A percentile compares a stretch with the other conserved stretches of the same genome.
These are phyloP conservation scores for Paecilomyces formosus DNA, from an alignment of 2,329 filamentous ascomycete genomes.

Conservation along the genomic window DNA sequence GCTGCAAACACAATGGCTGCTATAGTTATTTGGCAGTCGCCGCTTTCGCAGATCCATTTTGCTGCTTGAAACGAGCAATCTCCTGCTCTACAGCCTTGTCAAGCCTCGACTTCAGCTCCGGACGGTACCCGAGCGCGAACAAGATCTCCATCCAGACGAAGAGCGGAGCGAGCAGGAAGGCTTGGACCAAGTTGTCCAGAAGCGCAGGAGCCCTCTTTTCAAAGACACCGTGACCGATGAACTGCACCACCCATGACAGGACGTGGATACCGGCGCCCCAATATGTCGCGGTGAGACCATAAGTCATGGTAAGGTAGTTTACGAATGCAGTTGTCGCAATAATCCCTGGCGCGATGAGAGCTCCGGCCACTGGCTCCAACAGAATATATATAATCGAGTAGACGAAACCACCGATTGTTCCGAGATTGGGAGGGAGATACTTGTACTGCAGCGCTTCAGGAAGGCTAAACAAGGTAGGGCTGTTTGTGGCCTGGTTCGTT, in stretches of 20 bases:
- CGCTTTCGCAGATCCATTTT: conserved; percentile 21
- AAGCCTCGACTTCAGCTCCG: conserved; percentile 74
- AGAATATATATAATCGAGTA: conserved; percentile 81
- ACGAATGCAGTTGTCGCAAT: conserved; percentile 65
- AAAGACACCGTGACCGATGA: conserved; percentile 82
- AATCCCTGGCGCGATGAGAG: conserved; percentile 66
- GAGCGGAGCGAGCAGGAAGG: conserved; percentile 84
- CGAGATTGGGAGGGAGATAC: conserved; percentile 53
- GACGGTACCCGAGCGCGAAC: conserved; percentile 84
- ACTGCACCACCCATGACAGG: conserved; percentile 78
- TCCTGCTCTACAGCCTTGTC: conserved; percentile 69
- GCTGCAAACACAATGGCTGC: not conserved
- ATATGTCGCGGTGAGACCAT: conserved; percentile 53
- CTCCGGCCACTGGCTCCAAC: conserved; percentile 88
- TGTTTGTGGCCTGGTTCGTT: conserved; percentile 47
- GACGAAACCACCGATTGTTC: conserved; percentile 49
- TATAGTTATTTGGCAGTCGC: not conserved
- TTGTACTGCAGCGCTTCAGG: conserved; percentile 48
- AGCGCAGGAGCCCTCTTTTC: conserved; percentile 83
- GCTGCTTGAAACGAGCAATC: conserved; percentile 64
- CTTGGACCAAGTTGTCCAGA: conserved; percentile 85
- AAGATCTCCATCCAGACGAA: conserved; percentile 96
- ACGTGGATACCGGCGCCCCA: conserved; percentile 64
- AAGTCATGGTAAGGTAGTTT: conserved; percentile 64
- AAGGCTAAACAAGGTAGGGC: conserved; percentile 43